Evolutionary conservation across 148 eudicot genomes (phyloP), one percentile per base, ranked within the genome.

Genomic region (Silene latifolia): DNA sequence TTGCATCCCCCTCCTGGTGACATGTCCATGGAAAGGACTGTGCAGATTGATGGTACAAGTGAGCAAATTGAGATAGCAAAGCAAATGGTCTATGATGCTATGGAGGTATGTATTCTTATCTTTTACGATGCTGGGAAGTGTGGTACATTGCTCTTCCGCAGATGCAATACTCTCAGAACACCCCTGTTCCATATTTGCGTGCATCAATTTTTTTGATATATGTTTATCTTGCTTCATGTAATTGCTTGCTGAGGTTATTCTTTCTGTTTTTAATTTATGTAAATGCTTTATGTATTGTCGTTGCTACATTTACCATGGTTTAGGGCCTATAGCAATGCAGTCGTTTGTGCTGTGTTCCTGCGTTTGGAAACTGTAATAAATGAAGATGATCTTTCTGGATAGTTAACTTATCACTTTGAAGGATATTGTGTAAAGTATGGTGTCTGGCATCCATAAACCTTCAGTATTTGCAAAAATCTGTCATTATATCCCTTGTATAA

Each of bases 11-110:
- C 98, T 25, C 99, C 97, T 2, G 99, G 98, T 69, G 99, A 92
- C 73, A 82, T 84, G 51, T 82, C 97, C 69, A 85, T 72, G 27
- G 99, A 96, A 85, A 89, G 99, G 75, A 92, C 93, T 6, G 85
- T 92, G 61, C 99, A 96, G 79, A 96, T 96, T 74, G 97, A 96
- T 77, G 99, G 99, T 44, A 80, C 97, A 11, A 82, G 77, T 80
- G 99, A 96, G 68, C 97, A 90, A 82, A 88, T 96, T 77, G 99
- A 95, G 83, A 72, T 84, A 78, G 99, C 97, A 71, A 95, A 92
- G 80, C 88, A 84, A 73, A 71, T 95, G 89, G 97, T 95, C 78
- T 82, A 88, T 82, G 99, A 95, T 85, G 94, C 90, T 51, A 92
- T 80, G 72, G 94, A 95, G 98, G 98, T 94, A 90, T 89, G 89